phyloP scores from a whole-genome alignment of 2,329 filamentous ascomycete genomes.

The Penicillium sp. region DNA sequence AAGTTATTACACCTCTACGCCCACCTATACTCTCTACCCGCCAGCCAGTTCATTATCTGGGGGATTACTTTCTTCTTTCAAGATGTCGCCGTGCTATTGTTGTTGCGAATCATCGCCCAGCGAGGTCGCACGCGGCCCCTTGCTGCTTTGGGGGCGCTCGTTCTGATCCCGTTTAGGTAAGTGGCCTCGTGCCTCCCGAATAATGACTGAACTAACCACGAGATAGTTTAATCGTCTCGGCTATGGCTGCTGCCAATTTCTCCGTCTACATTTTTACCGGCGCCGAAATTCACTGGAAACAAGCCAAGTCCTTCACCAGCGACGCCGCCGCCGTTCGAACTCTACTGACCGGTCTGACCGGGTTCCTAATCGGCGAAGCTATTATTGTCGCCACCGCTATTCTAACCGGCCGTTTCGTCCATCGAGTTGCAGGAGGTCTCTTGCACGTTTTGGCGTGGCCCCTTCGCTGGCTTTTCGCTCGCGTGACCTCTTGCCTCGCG shows the following conservation, averaged over 20 bases:
- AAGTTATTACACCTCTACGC: conserved; percentile 29
- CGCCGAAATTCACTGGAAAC: conserved; percentile 24
- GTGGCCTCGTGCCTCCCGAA: conserved; percentile 2
- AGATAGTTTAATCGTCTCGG: conserved; percentile 5
- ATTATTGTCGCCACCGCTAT: conserved; percentile 12
- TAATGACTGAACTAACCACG: too few relatives aligned
- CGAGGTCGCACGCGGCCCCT: conserved; percentile 21
- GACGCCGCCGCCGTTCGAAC: conserved; percentile 6
- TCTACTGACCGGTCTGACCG: conserved; percentile 11
- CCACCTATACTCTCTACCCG: conserved; percentile 25
- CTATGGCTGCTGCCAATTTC: conserved; percentile 18
- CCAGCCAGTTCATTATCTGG: conserved; percentile 24
- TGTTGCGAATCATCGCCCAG: conserved; percentile 23
- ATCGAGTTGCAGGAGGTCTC: not conserved
- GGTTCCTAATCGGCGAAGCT: conserved; percentile 1
- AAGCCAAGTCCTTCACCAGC: conserved; percentile 11
- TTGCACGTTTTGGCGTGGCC: conserved; percentile 11
- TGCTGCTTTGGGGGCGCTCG: conserved; percentile 17
- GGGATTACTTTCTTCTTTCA: conserved; percentile 30
- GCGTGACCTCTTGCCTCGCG: conserved; percentile 1
- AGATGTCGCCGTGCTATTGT: conserved; percentile 26
- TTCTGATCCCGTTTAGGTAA: conserved; percentile 30
- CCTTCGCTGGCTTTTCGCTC: conserved; percentile 1
- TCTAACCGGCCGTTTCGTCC: conserved; percentile 5
- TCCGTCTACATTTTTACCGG: conserved; percentile 20